Base-by-base conservation (phyloP, 2,329 filamentous ascomycete species). In the Neoascochyta sp. region DNA sequence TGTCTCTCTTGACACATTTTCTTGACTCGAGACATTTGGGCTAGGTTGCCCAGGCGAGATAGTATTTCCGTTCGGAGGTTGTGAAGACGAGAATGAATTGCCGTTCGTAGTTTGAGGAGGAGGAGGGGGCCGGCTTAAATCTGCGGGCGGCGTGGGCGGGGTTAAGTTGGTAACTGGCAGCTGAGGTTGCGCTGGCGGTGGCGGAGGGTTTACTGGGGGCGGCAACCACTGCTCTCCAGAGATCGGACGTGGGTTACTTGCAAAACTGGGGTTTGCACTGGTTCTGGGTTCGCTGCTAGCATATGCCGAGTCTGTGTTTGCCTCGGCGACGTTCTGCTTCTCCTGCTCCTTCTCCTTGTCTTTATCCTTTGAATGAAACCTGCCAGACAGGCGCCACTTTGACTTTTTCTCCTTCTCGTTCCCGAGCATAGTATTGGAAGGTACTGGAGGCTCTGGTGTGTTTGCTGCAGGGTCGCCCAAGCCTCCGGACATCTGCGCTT, bases 361-460 rank as follows among this genome's bases (percentile, higher is more conserved):
- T 34, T 60, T 60, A 16, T 59, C 55, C 35, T 60, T 61, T 11
- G 52, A 52, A 26, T 60, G 55, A 32, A 61, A 62, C 3, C 54
- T 54, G 15, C 60, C 60, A 7, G 58, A 62, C 15, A 61, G 45
- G 11, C 54, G 53, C 48, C 54, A 62, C 42, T 57, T 60, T 7
- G 58, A 62, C 19, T 47, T 53, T 45, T 61, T 62, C 20, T 61
- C 57, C 28, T 60, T 60, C 7, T 57, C 54, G 2, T 36, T 27
- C 11, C 47, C 26, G 7, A 51, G 36, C 24, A 41, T 36, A 21
- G 37, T 48, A 21, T 47, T 45, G 7, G 47, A 34, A 24, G 41
- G 32, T 4, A 29, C 30, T 29, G 44, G 34, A 10, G 43, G 36
- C 24, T 47, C 48, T 18, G 46, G 43, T 12, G 46, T 35, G 18